Base-by-base conservation (phyloP, 306 rosid species). In the Styphnolobium japonicum region DNA sequence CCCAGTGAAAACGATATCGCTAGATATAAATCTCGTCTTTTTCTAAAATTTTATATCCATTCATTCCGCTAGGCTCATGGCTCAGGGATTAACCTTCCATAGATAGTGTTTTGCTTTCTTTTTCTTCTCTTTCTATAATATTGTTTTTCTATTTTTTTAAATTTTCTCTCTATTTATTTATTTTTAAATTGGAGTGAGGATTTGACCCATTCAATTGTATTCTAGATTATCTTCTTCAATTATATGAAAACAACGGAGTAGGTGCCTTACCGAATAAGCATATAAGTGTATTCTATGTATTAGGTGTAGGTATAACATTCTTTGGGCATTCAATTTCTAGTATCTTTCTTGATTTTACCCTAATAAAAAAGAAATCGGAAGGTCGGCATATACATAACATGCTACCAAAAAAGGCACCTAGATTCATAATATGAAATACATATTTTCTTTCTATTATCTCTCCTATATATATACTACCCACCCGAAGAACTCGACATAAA, bases 1-100 rank as follows among this genome's bases (percentile, higher is more conserved):
- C 88, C 29, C 69, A 4, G 8, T 67, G 82, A 85, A 79, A 78
- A 71, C 11, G 81, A 85, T 43, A 4, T 77, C 9, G 18, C 55
- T 52, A 27, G 70, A 72, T 33, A 75, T 67, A 62, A 77, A 75
- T 75, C 86, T 84, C 88, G 84, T 74, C 21, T 53, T 72, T 78
- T 9, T 21, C 3, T 51, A 42, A 42, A 33, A 53, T 83, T 62
- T 11, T 7, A 48, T 60, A 36, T 57, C 64, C 64, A 11, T 25
- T 48, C 55, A 48, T n/a, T 46, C 52, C 52, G 15, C 1, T 18
- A 46, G 7, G 52, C 52, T 46, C 52, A 4, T 6, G 40, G 8
- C 9, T 36, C 40, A 36, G 6, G 2, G 40, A 6, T 36, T 14
- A 14, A n/a, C n/a, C n/a, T n/a, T n/a, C 31, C 31, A 27, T 27